Percentiles rank a stretch among this genome's conserved stretches.
These are phyloP conservation scores for Aquilaria yunnanensis DNA, from an alignment of 345 rosid species.

Conservation along the genomic window DNA sequence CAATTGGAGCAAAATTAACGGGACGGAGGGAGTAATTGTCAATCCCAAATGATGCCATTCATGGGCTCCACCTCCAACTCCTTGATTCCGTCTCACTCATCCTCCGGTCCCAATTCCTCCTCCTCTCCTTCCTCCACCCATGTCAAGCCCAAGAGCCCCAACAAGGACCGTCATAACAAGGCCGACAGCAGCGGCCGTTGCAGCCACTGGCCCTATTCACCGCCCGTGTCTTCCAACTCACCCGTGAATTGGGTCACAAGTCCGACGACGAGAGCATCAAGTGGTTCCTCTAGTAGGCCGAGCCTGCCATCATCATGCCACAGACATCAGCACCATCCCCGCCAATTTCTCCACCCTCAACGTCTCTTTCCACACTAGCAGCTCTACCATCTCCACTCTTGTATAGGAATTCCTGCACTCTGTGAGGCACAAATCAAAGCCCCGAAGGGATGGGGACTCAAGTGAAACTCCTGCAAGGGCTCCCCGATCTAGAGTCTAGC, in stretches of 20 bases:
- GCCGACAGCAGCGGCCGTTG: slow-evolving; percentile 83
- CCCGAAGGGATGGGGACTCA: no score
- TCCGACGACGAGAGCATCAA: no score
- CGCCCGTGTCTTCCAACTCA: slow-evolving; percentile 68
- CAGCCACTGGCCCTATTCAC: slow-evolving; percentile 80
- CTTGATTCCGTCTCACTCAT: not conserved
- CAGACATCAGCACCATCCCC: slow-evolving; percentile 23
- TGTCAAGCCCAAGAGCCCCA: slow-evolving; percentile 41
- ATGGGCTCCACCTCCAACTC: slow-evolving; percentile 40
- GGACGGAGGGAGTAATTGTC: not conserved
- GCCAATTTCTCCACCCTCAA: slow-evolving; percentile 77
- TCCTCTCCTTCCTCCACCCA: slow-evolving; percentile 11
- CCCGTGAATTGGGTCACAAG: no score
- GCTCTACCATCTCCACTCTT: slow-evolving; percentile 49
- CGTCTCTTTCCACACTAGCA: slow-evolving; percentile 57
- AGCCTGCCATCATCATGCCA: no score
- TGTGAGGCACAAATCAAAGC: no score
- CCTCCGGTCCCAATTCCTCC: slow-evolving; percentile 11
- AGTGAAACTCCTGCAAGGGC: no score
- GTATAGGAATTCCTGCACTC: no score
- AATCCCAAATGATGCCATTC: slow-evolving; percentile 30
- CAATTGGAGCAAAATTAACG: no score
- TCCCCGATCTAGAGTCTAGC: no score
- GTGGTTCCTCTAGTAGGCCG: no score
- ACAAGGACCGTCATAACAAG: slow-evolving; percentile 77